Evolutionary conservation across 1,139 yeast species (phyloP).

Genomic region (Yamadazyma atlantica): DNA sequence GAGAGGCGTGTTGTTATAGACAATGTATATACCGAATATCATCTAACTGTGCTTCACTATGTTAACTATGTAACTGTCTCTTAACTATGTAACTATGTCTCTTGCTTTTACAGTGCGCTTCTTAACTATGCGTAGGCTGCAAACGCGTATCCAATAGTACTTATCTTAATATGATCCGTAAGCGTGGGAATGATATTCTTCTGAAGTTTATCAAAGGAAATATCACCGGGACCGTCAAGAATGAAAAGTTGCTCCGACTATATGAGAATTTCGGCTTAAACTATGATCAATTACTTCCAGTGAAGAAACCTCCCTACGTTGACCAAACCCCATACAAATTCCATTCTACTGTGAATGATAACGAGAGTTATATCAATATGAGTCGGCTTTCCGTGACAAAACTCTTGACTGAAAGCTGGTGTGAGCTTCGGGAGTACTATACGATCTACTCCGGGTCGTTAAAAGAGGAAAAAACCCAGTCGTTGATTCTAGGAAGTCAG

Average conservation of each 20-base stretch:
- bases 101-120: no score
- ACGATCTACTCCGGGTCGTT: conserved; percentile 39
- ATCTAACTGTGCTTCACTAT: no score
- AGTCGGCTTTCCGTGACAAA: conserved; percentile 50
- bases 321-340: conserved; percentile 25
- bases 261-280: conserved; percentile 13
- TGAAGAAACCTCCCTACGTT: conserved; percentile 13
- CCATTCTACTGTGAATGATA: conserved; percentile 24
- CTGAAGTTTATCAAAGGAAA: conserved; percentile 11
- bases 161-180: no score
- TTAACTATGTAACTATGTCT: no score
- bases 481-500: conserved; percentile 39
- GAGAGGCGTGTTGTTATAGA: conserved; percentile 1
- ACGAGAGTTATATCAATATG: conserved; percentile 22
- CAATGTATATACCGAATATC: conserved; percentile 1
- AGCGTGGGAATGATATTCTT: conserved; percentile 5
- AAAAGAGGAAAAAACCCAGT: conserved; percentile 22
- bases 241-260: conserved; percentile 12
- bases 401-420: conserved; percentile 49
- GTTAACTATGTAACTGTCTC: no score
- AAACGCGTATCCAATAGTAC: no score
- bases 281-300: conserved; percentile 14
- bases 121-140: background rate
- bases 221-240: conserved; percentile 5
- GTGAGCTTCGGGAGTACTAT: conserved; percentile 50